Conservation (phyloP, 495 filamentous ascomycete species). For the Podospora pseudopauciseta region DNA sequence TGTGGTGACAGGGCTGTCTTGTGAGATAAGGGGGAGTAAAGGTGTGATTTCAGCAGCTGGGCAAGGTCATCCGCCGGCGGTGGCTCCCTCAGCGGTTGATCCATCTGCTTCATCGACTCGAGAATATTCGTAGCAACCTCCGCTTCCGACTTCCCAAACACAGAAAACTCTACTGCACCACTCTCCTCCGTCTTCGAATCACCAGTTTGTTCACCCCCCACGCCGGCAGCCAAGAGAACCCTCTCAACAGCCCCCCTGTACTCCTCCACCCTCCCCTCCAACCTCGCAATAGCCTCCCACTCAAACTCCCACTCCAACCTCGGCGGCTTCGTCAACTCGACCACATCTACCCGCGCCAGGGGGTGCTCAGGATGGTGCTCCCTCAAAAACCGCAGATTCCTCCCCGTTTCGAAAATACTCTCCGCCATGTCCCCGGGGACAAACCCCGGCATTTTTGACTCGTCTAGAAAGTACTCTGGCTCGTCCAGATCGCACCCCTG, state of each 20-base stretch:
- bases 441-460: slow-evolving; percentile 62
- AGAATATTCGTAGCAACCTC: slow-evolving; percentile 48
- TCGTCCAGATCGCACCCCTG: slow-evolving; percentile 49
- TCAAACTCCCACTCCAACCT: slow-evolving; percentile 67
- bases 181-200: neutral
- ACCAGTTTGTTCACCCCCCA: neutral
- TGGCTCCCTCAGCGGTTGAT: slow-evolving; percentile 29
- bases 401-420: slow-evolving; percentile 71
- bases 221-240: slow-evolving; percentile 29
- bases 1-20: slow-evolving; percentile 58
- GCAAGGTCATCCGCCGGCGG: slow-evolving; percentile 33
- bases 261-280: slow-evolving; percentile 56
- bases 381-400: slow-evolving; percentile 70
- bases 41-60: slow-evolving; percentile 26
- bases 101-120: slow-evolving; percentile 48
- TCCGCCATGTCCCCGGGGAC: slow-evolving; percentile 61
- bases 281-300: slow-evolving; percentile 66
- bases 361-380: slow-evolving; percentile 75
- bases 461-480: slow-evolving; percentile 58
- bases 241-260: slow-evolving; percentile 57
- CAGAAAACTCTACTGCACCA: slow-evolving; percentile 29
- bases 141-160: slow-evolving; percentile 49
- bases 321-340: slow-evolving; percentile 49
- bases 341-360: slow-evolving; percentile 51
- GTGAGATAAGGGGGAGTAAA: neutral